Base-by-base conservation (phyloP, 805 yeast species). In the Metschnikowia santaceciliae region DNA sequence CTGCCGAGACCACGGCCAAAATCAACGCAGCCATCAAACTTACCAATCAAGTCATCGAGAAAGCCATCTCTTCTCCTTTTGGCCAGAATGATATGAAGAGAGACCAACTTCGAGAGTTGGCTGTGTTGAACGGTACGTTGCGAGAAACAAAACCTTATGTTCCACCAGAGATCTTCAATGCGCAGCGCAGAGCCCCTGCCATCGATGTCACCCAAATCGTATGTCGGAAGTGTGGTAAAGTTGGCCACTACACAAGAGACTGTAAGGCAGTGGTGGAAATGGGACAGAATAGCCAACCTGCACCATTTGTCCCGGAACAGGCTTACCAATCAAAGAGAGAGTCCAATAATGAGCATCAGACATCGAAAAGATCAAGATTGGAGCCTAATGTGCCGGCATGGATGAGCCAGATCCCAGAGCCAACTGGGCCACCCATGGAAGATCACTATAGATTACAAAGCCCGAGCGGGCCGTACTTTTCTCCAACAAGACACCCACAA, bases 71-170 rank as follows among this genome's bases (percentile, higher is more conserved):
- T 17, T 83, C 96, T 0, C 99, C 99, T 1, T 92, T 87, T 55
- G 97, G 96, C 1, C 95, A 89, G 64, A 94, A 92, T 67, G 96
- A 90, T 55, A 76, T 88, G 65, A 94, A 94, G 62, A 76, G 97
- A 52, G 89, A 86, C 41, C 99, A 94, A 67, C 76, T 94, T 53
- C 79, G 96, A 56, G 96, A 92, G 62, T 76, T 94, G 60, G 99
- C 99, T 0, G 86, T 88, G 22, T 75, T 94, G 50, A 95, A 94
- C 70, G 99, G 99, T 68, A 94, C 99, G 0, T 74, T 90, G 43
- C 79, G 98, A 49, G 96, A 88, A 60, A 74, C 78, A 1, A 92
- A 86, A 56, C 76, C 96, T 82, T 51, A 65, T 48, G 68, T 67
- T 46, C 76, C 77, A 2, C 61, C 61, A 3, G 69, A 65, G 23